Percentiles rank a stretch among this genome's conserved stretches.
Conservation (phyloP, 768 basidiomycete species). For the Boletus tomentosulus region DNA sequence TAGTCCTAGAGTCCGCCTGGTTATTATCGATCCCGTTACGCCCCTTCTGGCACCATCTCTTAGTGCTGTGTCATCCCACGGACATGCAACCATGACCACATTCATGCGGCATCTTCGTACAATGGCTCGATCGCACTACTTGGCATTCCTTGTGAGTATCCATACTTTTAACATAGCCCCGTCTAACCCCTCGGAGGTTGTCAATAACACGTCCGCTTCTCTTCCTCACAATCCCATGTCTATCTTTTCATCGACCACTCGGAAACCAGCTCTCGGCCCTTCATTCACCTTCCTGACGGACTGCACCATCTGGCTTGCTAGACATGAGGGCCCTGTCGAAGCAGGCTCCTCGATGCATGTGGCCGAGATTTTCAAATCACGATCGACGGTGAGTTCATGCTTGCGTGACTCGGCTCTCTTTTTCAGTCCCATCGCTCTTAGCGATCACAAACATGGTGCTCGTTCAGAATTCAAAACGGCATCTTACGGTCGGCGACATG, state of each 20-base stretch:
- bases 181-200: conserved; percentile 40
- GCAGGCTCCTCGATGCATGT: conserved; percentile 25
- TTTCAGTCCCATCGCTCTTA: conserved; percentile 15
- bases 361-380: conserved; percentile 43
- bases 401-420: background rate
- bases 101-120: conserved; percentile 63
- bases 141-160: conserved; percentile 52
- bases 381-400: conserved; percentile 31
- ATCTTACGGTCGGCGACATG: conserved; percentile 15
- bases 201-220: conserved; percentile 51
- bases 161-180: background rate
- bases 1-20: conserved; percentile 32
- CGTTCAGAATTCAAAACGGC: conserved; percentile 38
- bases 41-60: conserved; percentile 59
- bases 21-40: conserved; percentile 67
- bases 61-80: conserved; percentile 64
- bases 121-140: conserved; percentile 40
- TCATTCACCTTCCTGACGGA: conserved; percentile 73
- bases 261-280: conserved; percentile 72
- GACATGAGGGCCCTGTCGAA: conserved; percentile 14
- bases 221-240: conserved; percentile 31
- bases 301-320: conserved; percentile 66
- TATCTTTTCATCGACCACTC: conserved; percentile 33
- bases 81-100: conserved; percentile 68
- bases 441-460: conserved; percentile 38